phyloP scores from a whole-genome alignment of 331 rosid genomes.

The Telfairia occidentalis region DNA sequence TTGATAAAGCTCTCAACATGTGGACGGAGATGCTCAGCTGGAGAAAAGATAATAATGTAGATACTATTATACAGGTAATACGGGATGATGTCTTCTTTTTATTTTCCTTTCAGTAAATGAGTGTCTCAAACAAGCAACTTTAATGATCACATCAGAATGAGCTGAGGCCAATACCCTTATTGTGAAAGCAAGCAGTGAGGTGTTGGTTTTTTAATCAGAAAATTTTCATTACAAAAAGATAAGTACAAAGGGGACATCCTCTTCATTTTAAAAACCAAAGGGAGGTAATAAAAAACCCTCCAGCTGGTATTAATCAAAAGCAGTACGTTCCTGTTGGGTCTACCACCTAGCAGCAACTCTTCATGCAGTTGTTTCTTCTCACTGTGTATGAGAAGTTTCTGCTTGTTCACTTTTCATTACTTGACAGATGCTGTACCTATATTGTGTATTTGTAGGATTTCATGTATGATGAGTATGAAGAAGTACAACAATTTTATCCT shows the following conservation, averaged over 20 bases:
- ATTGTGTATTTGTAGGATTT: conserved; percentile 45
- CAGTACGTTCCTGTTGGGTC: background rate
- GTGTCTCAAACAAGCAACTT: background rate
- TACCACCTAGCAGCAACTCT: background rate
- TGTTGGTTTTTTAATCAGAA: background rate
- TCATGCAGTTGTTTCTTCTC: background rate
- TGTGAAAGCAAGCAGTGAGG: conserved; percentile 1
- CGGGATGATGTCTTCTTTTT: background rate
- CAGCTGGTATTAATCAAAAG: background rate
- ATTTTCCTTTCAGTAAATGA: background rate
- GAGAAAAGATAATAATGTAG: conserved; percentile 67
- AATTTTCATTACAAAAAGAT: background rate
- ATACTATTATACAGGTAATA: conserved; percentile 63
- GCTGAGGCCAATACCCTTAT: background rate
- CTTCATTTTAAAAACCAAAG: background rate
- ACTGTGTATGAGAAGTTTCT: background rate
- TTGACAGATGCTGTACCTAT: conserved; percentile 18
- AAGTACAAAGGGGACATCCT: background rate
- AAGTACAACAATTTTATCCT: conserved; percentile 73
- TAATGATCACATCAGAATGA: background rate
- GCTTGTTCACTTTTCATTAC: conserved; percentile 6
- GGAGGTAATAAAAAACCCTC: background rate
- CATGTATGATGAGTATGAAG: conserved; percentile 60
- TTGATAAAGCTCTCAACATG: conserved; percentile 75
- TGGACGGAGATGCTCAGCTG: conserved; percentile 91